Conservation (phyloP, 2,329 filamentous ascomycete species). For the Arthrinium puccinioides region DNA sequence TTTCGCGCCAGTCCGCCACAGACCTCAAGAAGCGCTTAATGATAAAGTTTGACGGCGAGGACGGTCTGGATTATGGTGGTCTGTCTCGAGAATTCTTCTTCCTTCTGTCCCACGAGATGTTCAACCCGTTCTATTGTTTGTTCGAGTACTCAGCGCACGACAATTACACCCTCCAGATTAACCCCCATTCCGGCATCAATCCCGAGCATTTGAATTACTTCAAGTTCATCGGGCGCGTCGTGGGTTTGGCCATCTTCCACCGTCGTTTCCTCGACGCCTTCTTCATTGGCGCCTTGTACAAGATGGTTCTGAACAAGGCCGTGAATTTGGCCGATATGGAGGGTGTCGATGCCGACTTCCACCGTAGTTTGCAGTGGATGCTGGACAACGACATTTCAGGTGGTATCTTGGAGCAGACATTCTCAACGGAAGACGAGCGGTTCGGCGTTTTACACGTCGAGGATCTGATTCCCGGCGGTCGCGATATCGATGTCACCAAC, state of each 20-base stretch:
- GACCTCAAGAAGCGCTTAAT: conserved; percentile 97
- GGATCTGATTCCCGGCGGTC: conserved; percentile 83
- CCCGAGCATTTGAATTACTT: conserved; percentile 99
- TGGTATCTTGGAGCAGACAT: conserved; percentile 89
- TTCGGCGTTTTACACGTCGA: conserved; percentile 93
- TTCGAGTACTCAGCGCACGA: conserved; percentile 99
- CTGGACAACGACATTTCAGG: conserved; percentile 93
- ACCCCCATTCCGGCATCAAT: conserved; percentile 98
- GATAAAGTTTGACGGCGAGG: conserved; percentile 99
- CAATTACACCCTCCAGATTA: conserved; percentile 99
- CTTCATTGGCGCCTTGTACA: conserved; percentile 98
- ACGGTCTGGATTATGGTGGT: conserved; percentile 95
- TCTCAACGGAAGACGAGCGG: conserved; percentile 93
- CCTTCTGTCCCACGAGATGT: conserved; percentile 98
- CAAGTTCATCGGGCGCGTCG: conserved; percentile 97
- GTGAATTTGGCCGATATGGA: conserved; percentile 95
- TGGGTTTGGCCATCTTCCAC: conserved; percentile 96
- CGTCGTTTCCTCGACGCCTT: conserved; percentile 95
- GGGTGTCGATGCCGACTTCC: conserved; percentile 96
- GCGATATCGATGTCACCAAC: conserved; percentile 92
- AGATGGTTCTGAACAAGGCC: conserved; percentile 95
- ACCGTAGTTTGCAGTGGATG: conserved; percentile 94
- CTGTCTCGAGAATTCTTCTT: conserved; percentile 99
- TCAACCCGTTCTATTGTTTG: conserved; percentile 98
- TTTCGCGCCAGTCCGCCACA: conserved; percentile 90